Base-by-base conservation (phyloP, 352 stramenopile species). In the Pythium myriotylum region DNA sequence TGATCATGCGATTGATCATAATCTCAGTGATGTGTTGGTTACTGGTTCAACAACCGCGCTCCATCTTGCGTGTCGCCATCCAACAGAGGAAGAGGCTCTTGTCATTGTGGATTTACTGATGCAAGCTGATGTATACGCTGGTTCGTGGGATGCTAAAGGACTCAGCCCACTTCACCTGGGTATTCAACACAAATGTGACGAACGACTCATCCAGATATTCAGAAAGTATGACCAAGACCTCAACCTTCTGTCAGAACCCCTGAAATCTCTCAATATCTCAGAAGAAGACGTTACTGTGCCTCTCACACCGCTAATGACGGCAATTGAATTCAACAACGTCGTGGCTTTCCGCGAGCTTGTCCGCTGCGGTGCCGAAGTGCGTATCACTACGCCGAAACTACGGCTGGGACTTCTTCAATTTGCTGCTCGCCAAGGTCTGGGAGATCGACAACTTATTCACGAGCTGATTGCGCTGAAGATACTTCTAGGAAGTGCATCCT, bases 161-260 rank as follows among this genome's bases (percentile, higher is more conserved):
- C 45, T 72, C 17, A 62, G 71, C 13, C 80, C 84, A 10, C 59
- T 93, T 19, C 84, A 93, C 27, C 59, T 89, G 3, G 84, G 74
- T 8, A 62, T 93, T 29, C 47, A 55, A 0, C 58, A 81, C 33
- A 50, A 54, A 0, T 88, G 80, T 54, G 75, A 81, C 54, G 69
- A 59, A 6, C 53, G 67, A 0, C 47, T 84, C 13, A 70, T 93
- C 32, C 59, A 79, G 19, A 22, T 85, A 2, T 86, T 91, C 42
- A 51, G 73, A 20, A 69, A 70, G 37, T 68, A 81, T 14, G 59
- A 71, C 4, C 71, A 81, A 57, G 81, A 91, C 57, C 22, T 90
- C 16, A 89, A 91, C 51, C 51, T 77, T 0, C 86, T 77, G 72
- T 88, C 78, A 6, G 84, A 93, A 73, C 73, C 54, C 1, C 61